These are phyloP conservation scores for Pyrenula massariospora DNA, from an alignment of 495 filamentous ascomycete species.

Conservation along the genomic window DNA sequence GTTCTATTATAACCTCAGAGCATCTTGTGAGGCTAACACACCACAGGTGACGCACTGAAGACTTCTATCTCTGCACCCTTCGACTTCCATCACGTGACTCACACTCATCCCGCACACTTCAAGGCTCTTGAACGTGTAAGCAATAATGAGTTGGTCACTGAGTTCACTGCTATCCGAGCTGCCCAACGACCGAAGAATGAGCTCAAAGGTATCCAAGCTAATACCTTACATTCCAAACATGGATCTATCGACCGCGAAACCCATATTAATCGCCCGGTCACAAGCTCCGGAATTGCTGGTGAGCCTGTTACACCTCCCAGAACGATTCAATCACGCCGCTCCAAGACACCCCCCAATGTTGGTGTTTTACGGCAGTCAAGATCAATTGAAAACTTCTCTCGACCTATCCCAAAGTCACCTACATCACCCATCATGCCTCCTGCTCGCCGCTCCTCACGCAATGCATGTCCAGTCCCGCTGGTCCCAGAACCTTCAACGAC, in stretches of 20 bases:
- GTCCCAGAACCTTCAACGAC: constrained; percentile 25
- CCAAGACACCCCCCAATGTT: constrained; percentile 10
- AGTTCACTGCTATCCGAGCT: constrained; percentile 55
- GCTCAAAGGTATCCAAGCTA: constrained; percentile 49
- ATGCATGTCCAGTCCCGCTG: constrained; percentile 18
- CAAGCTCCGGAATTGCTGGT: neutral
- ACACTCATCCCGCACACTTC: constrained; percentile 56
- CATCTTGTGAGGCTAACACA: neutral
- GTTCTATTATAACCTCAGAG: neutral
- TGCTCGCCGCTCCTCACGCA: constrained; percentile 20
- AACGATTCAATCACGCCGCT: constrained; percentile 6
- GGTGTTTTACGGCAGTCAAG: constrained; percentile 20
- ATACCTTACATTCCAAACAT: constrained; percentile 53
- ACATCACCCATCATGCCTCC: constrained; percentile 17
- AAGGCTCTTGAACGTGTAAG: constrained; percentile 42
- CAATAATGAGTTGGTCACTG: constrained; percentile 49
- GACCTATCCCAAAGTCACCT: constrained; percentile 28
- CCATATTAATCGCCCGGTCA: constrained; percentile 6
- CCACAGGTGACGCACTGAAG: constrained; percentile 25
- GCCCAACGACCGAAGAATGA: constrained; percentile 51
- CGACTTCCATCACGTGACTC: constrained; percentile 80
- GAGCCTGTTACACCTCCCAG: constrained; percentile 3
- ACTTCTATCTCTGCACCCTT: constrained; percentile 68
- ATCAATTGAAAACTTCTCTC: constrained; percentile 36
- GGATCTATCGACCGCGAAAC: constrained; percentile 37